A percentile compares a stretch with the other conserved stretches of the same genome.
phyloP scores from a whole-genome alignment of 495 filamentous ascomycete species.

The Aspergillus carlsbadensis region DNA sequence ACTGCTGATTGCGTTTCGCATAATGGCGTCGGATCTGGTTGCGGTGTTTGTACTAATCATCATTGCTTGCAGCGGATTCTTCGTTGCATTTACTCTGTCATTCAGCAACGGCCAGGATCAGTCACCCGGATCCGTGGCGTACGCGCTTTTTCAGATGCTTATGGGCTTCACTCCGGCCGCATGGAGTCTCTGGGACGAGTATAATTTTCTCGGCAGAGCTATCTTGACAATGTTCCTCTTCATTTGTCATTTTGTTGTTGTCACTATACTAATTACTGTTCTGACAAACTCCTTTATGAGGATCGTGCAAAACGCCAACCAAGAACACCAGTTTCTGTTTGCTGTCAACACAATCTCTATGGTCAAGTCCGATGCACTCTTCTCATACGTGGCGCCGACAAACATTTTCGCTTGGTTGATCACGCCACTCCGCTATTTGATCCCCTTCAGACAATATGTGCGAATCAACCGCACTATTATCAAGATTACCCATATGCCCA shows the following conservation, averaged over 20 bases:
- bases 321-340: conserved; percentile 93
- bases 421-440: conserved; percentile 71
- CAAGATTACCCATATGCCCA: conserved; percentile 84
- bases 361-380: conserved; percentile 92
- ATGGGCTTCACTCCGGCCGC: conserved; percentile 85
- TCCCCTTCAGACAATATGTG: conserved; percentile 78
- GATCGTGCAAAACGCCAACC: conserved; percentile 85
- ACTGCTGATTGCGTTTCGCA: conserved; percentile 84
- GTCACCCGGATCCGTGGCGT: conserved; percentile 68
- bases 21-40: conserved; percentile 86
- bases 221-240: conserved; percentile 81
- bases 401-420: conserved; percentile 88
- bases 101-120: conserved; percentile 59
- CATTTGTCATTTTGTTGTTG: conserved; percentile 92
- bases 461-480: conserved; percentile 81
- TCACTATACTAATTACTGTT: conserved; percentile 90
- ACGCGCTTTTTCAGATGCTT: conserved; percentile 85
- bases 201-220: conserved; percentile 71
- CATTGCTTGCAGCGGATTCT: conserved; percentile 88
- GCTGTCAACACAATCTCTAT: conserved; percentile 93
- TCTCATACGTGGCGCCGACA: conserved; percentile 85
- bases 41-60: conserved; percentile 80
- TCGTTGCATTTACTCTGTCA: conserved; percentile 85
- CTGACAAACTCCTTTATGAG: conserved; percentile 93
- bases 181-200: conserved; percentile 71